These are phyloP conservation scores for Raphanus sativus DNA, from an alignment of 345 rosid species.

Conservation along the genomic window DNA sequence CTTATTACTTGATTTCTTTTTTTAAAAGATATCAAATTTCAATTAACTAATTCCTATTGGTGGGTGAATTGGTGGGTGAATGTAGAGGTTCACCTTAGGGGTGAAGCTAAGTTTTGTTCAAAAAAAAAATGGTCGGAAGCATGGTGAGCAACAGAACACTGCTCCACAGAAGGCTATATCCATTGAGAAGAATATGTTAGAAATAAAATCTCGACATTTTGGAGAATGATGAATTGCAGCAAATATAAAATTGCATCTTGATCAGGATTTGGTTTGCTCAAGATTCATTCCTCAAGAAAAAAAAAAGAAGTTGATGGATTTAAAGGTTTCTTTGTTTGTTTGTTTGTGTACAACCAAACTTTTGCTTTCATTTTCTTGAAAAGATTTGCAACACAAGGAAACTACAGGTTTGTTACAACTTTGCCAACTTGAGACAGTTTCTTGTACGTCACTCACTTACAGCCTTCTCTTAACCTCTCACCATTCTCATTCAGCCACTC, in stretches of 20 bases:
- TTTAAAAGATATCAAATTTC: too few species aligned
- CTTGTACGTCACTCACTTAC: neutral
- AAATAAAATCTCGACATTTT: too few species aligned
- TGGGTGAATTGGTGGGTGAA: too few species aligned
- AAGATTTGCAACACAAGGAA: neutral
- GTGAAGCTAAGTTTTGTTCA: too few species aligned
- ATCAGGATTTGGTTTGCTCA: slow-evolving; percentile 4
- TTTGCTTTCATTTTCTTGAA: neutral
- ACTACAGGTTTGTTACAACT: neutral
- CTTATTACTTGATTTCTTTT: too few species aligned
- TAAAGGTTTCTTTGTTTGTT: neutral
- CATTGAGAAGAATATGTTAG: too few species aligned
- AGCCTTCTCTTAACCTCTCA: slow-evolving; percentile 43
- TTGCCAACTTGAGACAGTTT: neutral
- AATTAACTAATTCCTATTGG: too few species aligned
- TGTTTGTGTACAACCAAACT: slow-evolving; percentile 15
- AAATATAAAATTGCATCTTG: neutral
- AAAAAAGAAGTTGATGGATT: neutral
- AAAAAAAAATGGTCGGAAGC: too few species aligned
- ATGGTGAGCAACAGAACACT: too few species aligned
- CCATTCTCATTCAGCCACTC: slow-evolving; percentile 67
- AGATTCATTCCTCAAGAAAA: neutral
- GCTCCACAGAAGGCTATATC: too few species aligned
- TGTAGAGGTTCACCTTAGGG: too few species aligned
- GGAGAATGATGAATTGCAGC: too few species aligned